Evolutionary conservation across 768 basidiomycete species (phyloP), one percentile per base, ranked within the genome.

Genomic region (Termitomyces sp.): DNA sequence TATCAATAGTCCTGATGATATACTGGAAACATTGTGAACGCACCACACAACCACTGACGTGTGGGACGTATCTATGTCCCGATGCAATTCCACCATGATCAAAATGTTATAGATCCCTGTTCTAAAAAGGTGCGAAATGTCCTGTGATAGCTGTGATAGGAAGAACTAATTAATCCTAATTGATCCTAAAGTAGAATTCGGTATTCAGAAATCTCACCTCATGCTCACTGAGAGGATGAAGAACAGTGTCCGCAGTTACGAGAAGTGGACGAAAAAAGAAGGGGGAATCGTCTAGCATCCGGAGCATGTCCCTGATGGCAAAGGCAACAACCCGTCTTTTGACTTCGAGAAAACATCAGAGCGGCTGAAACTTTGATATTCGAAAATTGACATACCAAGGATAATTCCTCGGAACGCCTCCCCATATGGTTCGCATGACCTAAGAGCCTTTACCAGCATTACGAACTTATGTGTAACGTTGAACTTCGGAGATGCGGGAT

Each of bases 381-480:
- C 22, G 6, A 28, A 60, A 9, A 36, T 9, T 8, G 16, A 68
- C 80, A 59, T 65, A 91, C 91, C 90, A 63, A 85, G 79, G 42
- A 89, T 69, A 24, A 92, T 77, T 16, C 84, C 88, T 49, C 89
- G 83, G 67, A 93, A 92, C 4, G 69, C 65, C 55, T 85, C 80
- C 6, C 83, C 84, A 51, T 82, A 78, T 15, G 77, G 73, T 60
- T 78, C 76, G 67, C 81, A 88, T 1, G 81, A 78, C 59, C 80
- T 80, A 45, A 93, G 75, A 48, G 85, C 73, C 51, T 90, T 81
- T 3, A 88, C 74, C 28, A 93, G 69, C 64, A 77, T 82, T 45
- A 80, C 66, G 62, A 92, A 85, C 62, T 93, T 92, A 1, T 83
- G 84, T 0, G 86, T 84, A 18, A 90, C 82, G 66, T 92, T 92